These are phyloP conservation scores for Aphanomyces stellatus DNA, from an alignment of 352 stramenopile genomes.

Conservation along the genomic window DNA sequence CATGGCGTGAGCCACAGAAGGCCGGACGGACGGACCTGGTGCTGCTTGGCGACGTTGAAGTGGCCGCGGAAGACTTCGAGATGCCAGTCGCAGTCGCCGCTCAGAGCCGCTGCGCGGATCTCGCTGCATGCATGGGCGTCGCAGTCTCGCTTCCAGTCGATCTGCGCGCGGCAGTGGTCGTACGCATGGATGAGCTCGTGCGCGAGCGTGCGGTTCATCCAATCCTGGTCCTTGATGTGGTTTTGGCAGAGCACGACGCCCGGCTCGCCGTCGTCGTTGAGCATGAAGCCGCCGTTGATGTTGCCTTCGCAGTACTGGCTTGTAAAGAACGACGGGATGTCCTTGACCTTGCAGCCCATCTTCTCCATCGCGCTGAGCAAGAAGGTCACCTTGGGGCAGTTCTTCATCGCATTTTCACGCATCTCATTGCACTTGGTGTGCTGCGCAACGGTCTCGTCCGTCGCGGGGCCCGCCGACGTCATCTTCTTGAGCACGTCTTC, in stretches of 20 bases:
- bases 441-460: constrained; percentile 20
- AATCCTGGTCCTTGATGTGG: constrained; percentile 85
- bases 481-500: constrained; percentile 20
- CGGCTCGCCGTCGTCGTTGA: constrained; percentile 65
- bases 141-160: constrained; percentile 87
- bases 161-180: constrained; percentile 88
- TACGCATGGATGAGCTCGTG: constrained; percentile 93
- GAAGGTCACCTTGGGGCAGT: constrained; percentile 74
- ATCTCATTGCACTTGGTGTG: constrained; percentile 37
- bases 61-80: constrained; percentile 89
- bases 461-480: constrained; percentile 8
- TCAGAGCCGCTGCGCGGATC: constrained; percentile 65
- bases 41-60: constrained; percentile 83
- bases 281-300: constrained; percentile 80
- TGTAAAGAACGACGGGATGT: constrained; percentile 54
- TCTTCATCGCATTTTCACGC: constrained; percentile 51
- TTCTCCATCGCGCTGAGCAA: constrained; percentile 78
- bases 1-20: constrained; percentile 43
- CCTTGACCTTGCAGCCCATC: constrained; percentile 67
- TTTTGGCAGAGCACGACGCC: constrained; percentile 85
- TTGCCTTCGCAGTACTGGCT: constrained; percentile 74
- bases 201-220: constrained; percentile 87
- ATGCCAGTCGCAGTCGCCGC: constrained; percentile 87
- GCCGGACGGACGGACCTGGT: constrained; percentile 43
- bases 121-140: constrained; percentile 90